Evolutionary conservation across 2,329 filamentous ascomycete genomes (phyloP).

Genomic region (Colletotrichum truncatum): DNA sequence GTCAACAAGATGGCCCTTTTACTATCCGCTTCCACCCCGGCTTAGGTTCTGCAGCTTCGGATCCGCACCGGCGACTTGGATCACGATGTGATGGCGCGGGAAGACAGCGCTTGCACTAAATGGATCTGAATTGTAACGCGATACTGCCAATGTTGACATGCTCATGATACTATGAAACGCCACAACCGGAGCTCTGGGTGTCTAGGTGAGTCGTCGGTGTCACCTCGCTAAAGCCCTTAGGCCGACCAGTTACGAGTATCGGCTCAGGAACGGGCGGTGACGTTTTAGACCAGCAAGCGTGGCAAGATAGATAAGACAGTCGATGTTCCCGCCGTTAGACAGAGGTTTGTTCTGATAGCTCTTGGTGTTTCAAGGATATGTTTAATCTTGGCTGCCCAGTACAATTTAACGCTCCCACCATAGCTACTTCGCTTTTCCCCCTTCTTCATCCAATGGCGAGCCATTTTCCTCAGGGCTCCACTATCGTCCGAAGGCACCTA

Average conservation of each 20-base stretch:
- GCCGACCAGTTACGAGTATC: not conserved
- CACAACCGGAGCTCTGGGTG: not conserved
- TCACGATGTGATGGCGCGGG: constrained; percentile 16
- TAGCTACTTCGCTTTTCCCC: not conserved
- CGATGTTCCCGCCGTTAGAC: not conserved
- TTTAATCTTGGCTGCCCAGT: not conserved
- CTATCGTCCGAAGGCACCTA: constrained; percentile 7
- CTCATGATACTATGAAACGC: not conserved
- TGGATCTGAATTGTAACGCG: not conserved
- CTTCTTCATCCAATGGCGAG: not conserved
- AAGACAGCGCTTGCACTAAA: not conserved
- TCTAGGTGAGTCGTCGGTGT: not conserved
- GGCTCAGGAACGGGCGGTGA: not conserved
- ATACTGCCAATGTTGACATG: not conserved
- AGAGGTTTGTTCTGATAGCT: not conserved
- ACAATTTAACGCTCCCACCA: not conserved
- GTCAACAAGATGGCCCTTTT: not conserved
- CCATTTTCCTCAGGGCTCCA: not conserved
- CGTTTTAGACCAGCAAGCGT: not conserved
- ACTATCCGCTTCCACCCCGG: constrained; percentile 6
- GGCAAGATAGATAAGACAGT: not conserved
- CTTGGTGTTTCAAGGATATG: not conserved
- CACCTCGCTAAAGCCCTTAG: not conserved
- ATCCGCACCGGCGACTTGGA: constrained; percentile 21
- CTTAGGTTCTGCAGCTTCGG: constrained; percentile 22